Base-by-base conservation (phyloP, 257 asterid genomes). In the Solanum dulcamara region DNA sequence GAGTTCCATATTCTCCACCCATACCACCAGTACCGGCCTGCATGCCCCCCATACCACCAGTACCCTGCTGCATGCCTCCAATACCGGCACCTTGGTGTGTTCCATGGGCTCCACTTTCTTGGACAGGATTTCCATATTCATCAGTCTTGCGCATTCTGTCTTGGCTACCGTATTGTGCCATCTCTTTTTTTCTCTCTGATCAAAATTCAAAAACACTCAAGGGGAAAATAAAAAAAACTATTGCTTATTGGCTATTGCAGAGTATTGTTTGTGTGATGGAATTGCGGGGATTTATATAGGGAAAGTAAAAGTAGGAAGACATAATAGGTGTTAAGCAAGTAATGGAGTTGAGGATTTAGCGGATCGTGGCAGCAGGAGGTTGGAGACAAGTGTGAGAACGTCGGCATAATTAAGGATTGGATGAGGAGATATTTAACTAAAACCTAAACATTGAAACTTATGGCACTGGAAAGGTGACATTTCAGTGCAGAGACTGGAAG, bases 111-210 rank as follows among this genome's bases (percentile, higher is more conserved):
- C 82, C 91, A 8, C 68, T 66, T 24, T 85, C 90, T 33, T 68
- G 84, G 83, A 85, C 81, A 0, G 88, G 90, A 84, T 91, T 86
- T 1, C 85, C 91, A 17, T 80, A 84, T 83, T 86, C 91, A 15
- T 86, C 93, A 26, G 87, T 85, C 33, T 88, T 87, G 38, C 84
- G 87, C 85, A 91, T 84, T 42, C 40, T 68, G 35, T 48, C 50
- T 3, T 79, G 64, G 70, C 33, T 75, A n/a, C 80, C 79, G 81
- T 68, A 75, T 77, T 79, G 64, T 79, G 83, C 83, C 83, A 79
- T 75, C 38, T 75, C n/a, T 17, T 20, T 18, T 51, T 24, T 55
- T n/a, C n/a, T n/a, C 2, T 26, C 14, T 72, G 18, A 38, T 72
- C 55, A 40, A 72, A 4, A 40, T n/a, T n/a, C 1, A 72, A 38